These are phyloP conservation scores for Cercospora sojina DNA, from an alignment of 2,329 filamentous ascomycete species.

Conservation along the genomic window DNA sequence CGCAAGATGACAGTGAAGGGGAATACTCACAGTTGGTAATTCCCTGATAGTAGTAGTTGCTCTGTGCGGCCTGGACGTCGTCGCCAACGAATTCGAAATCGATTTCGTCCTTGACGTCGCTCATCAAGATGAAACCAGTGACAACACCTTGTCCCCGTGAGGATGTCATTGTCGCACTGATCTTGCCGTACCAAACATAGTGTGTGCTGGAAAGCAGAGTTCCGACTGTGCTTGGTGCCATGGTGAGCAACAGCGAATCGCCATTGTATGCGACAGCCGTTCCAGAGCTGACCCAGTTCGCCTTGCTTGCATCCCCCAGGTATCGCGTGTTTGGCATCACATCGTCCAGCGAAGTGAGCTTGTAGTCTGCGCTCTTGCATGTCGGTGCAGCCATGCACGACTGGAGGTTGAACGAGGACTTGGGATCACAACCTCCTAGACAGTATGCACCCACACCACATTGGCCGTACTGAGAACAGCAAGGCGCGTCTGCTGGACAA, in stretches of 20 bases:
- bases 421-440: constrained; percentile 89
- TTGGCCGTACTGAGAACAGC: constrained; percentile 68
- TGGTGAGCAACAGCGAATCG: constrained; percentile 73
- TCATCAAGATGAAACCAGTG: constrained; percentile 94
- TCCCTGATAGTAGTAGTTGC: constrained; percentile 97
- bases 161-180: constrained; percentile 81
- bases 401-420: constrained; percentile 76
- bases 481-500: constrained; percentile 38
- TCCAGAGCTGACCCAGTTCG: constrained; percentile 89
- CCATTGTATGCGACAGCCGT: constrained; percentile 66
- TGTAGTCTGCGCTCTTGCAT: constrained; percentile 73
- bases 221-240: constrained; percentile 80
- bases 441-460: constrained; percentile 95
- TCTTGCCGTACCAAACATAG: constrained; percentile 97
- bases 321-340: constrained; percentile 75
- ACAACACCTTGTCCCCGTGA: constrained; percentile 84
- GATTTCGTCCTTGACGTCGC: constrained; percentile 96
- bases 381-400: constrained; percentile 82
- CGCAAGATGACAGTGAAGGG: neutral
- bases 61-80: constrained; percentile 75
- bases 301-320: constrained; percentile 74
- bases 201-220: constrained; percentile 80
- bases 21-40: constrained; percentile 77
- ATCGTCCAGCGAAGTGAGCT: constrained; percentile 69
- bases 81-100: constrained; percentile 92